Conservation (phyloP, 768 basidiomycete genomes). For the Podaxis sp. region DNA sequence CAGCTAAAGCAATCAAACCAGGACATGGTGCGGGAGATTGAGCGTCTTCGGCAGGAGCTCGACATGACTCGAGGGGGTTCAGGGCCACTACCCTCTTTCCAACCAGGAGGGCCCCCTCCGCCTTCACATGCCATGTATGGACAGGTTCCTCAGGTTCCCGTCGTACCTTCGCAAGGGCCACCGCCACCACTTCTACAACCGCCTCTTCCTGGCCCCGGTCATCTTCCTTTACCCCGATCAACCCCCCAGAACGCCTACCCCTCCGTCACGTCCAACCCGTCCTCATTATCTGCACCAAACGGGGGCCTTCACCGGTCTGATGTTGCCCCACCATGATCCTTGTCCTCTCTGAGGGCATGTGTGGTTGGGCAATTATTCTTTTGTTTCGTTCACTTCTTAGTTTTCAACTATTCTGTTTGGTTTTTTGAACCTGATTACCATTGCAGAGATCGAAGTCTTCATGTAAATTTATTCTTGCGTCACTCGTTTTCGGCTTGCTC, state of each 20-base stretch:
- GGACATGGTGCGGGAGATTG: constrained; percentile 78
- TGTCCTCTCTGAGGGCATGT: neutral
- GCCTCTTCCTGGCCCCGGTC: constrained; percentile 35
- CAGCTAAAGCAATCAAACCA: constrained; percentile 76
- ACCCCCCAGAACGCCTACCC: constrained; percentile 22
- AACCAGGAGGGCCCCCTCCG: constrained; percentile 48
- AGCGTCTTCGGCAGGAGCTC: constrained; percentile 75
- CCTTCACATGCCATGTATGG: constrained; percentile 49
- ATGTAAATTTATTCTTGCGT: constrained; percentile 4
- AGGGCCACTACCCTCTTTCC: constrained; percentile 52
- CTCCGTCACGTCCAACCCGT: constrained; percentile 10
- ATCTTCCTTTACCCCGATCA: constrained; percentile 27
- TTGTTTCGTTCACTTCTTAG: neutral
- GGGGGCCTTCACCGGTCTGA: constrained; percentile 14
- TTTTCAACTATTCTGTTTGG: neutral
- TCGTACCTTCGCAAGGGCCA: constrained; percentile 37
- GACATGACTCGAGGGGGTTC: constrained; percentile 44
- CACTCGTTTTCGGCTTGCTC: neutral
- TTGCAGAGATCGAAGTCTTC: neutral
- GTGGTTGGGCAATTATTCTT: neutral
- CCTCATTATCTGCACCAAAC: constrained; percentile 14
- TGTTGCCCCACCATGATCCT: neutral
- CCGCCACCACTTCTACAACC: constrained; percentile 48
- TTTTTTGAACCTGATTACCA: neutral
- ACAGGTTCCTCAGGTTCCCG: constrained; percentile 43